A percentile compares a stretch with the other conserved stretches of the same genome.
Conservation (phyloP, 805 yeast species). For the Soucietia sequanensis region DNA sequence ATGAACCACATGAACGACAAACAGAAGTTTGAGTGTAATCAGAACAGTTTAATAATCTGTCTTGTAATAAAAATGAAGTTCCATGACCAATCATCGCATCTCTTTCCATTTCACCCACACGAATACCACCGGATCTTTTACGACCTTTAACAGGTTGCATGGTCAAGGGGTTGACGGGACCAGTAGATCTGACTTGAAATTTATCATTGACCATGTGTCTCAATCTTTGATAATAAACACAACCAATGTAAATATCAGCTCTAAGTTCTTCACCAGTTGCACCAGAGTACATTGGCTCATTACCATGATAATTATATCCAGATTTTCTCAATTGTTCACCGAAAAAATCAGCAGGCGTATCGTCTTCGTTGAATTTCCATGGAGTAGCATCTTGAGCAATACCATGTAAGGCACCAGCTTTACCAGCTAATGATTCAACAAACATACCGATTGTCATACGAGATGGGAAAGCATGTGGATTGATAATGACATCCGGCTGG, state of each 20-base stretch:
- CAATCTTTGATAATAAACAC: constrained; percentile 95
- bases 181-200: constrained; percentile 98
- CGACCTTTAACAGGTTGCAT: constrained; percentile 99
- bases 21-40: constrained; percentile 91
- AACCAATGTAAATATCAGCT: constrained; percentile 94
- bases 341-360: constrained; percentile 96
- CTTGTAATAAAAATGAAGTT: constrained; percentile 91
- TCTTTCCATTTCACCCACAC: constrained; percentile 99
- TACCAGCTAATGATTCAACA: constrained; percentile 97
- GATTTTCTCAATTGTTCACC: constrained; percentile 87
- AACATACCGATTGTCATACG: constrained; percentile 99
- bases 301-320: constrained; percentile 97
- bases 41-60: constrained; percentile 89
- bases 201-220: constrained; percentile 99
- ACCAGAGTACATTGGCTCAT: constrained; percentile 98
- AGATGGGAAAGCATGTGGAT: constrained; percentile 99
- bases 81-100: constrained; percentile 99
- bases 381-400: constrained; percentile 97
- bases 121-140: constrained; percentile 98
- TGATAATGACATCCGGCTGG: constrained; percentile 95
- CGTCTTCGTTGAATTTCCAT: constrained; percentile 86
- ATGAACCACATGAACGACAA: constrained; percentile 91
- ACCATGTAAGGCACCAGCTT: constrained; percentile 97
- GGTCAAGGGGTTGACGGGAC: constrained; percentile 94
- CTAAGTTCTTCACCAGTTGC: constrained; percentile 97